Conservation (phyloP, 805 yeast species). For the Blastobotrys muscicola region DNA sequence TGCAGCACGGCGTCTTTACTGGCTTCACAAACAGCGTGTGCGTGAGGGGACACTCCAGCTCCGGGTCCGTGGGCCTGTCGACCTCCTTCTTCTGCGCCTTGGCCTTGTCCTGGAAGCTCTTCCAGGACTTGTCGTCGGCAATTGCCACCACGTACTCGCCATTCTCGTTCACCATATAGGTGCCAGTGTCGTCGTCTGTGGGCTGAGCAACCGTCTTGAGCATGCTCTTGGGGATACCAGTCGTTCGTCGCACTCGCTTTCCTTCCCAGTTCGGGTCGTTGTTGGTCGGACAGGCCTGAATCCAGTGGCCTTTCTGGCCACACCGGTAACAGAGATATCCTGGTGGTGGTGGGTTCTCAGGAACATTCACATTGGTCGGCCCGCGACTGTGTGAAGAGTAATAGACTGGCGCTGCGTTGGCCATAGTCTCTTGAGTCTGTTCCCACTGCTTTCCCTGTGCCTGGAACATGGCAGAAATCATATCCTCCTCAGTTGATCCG, state of each 20-base stretch:
- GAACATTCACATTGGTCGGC: slow-evolving; percentile 22
- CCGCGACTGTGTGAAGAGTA: slow-evolving; percentile 29
- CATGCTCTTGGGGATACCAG: slow-evolving; percentile 95
- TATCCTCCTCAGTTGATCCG: slow-evolving; percentile 68
- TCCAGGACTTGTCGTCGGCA: slow-evolving; percentile 91
- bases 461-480: slow-evolving; percentile 82
- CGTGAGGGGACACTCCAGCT: slow-evolving; percentile 61
- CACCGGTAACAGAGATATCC: slow-evolving; percentile 95
- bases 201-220: slow-evolving; percentile 81
- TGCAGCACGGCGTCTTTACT: slow-evolving; percentile 76
- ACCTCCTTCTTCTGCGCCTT: slow-evolving; percentile 26
- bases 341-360: slow-evolving; percentile 83
- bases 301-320: slow-evolving; percentile 94
- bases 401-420: slow-evolving; percentile 71
- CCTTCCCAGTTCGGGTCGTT: slow-evolving; percentile 92
- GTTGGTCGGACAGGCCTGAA: slow-evolving; percentile 89
- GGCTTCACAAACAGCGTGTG: slow-evolving; percentile 60
- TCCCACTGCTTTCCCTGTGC: slow-evolving; percentile 94
- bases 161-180: slow-evolving; percentile 80
- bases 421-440: slow-evolving; percentile 84
- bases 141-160: slow-evolving; percentile 95
- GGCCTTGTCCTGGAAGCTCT: slow-evolving; percentile 65
- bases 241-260: slow-evolving; percentile 79
- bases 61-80: slow-evolving; percentile 47
- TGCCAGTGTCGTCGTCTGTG: slow-evolving; percentile 46